Base-by-base conservation (phyloP, 192 early-diverging fungal species). In the Entomortierella parvispora region DNA sequence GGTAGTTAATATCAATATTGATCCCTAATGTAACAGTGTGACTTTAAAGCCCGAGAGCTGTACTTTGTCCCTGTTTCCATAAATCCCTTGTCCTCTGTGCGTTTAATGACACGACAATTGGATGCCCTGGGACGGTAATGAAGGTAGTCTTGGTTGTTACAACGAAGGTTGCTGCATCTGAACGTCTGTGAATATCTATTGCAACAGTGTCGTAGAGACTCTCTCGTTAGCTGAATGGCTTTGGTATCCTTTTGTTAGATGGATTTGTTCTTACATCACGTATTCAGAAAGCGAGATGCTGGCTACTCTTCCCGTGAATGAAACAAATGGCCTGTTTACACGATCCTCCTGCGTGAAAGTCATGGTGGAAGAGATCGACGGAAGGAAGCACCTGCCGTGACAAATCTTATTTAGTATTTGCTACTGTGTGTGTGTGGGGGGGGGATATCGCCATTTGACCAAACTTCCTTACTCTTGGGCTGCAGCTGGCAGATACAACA, bases 1-100 rank as follows among this genome's bases (percentile, higher is more conserved):
- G 46, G n/a, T 28, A 20, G 3, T 22, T 51, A 60, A n/a, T 8
- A 34, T 34, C 32, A n/a, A 18, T 4, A 3, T 3, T 14, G 17
- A 23, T 2, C 29, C 2, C 1, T 15, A 46, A 15, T 28, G 9
- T 2, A 44, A 14, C 44, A 4, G 20, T 28, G 18, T n/a, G 3
- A 37, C 12, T 6, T 42, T 31, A 25, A 34, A 44, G 11, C 2
- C 51, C 20, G 1, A 22, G 9, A 20, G n/a, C 17, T 29, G 58
- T 45, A 78, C 74, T 42, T 71, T 1, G 80, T 68, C 2, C 74
- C 57, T 6, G 80, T 82, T 23, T 82, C 67, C 69, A 78, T 71
- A n/a, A 75, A 82, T 18, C 56, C 54, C 7, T 65, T 34, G 5
- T 64, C 74, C n/a, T 71, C 68, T 5, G 72, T 65, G 6, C 69